Base-by-base conservation (phyloP, 169 alveolate species). In the Plasmodium sp. region DNA sequence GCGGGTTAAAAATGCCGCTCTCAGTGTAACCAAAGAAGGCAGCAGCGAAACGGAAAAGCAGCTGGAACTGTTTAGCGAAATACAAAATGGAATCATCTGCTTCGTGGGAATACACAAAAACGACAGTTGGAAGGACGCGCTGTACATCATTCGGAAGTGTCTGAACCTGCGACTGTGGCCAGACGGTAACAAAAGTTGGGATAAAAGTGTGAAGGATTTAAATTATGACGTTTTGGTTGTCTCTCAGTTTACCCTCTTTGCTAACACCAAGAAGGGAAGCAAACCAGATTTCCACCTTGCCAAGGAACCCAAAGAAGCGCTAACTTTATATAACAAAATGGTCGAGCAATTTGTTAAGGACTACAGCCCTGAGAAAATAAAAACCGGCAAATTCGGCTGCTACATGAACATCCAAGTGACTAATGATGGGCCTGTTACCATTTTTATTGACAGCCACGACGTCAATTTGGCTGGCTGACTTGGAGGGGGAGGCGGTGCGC, bases 341-440 rank as follows among this genome's bases (percentile, higher is more conserved):
- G 96, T 98, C 4, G 97, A 97, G 27, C 93, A 95, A 71, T 85
- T 88, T 88, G 34, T 27, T 41, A 79, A 88, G 22, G 90, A 88
- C 62, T 88, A 88, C 45, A 79, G 77, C 22, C 12, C 79, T 12
- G 94, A 88, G 7, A 88, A 88, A 88, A 88, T 88, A 2, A 77
- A 88, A 88, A 97, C 62, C 92, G 96, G 95, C 93, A 95, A 84
- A 93, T 98, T 98, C 93, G 99, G 99, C 34, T 95, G 96, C 58
- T 95, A 97, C 77, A 98, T 98, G 99, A 85, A 97, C 43, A 97
- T 98, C 34, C 97, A 97, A 16, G 95, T 98, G 22, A 97, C 96
- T 14, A 95, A 97, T 93, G 99, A 98, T 96, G 99, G 99, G 0
- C 99, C 99, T 48, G 99, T 98, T 16, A 98, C 99, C 48, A 94